A percentile compares a stretch with the other conserved stretches of the same genome.
phyloP scores from a whole-genome alignment of 768 basidiomycete species.

The Lactarius pseudohatsudake region DNA sequence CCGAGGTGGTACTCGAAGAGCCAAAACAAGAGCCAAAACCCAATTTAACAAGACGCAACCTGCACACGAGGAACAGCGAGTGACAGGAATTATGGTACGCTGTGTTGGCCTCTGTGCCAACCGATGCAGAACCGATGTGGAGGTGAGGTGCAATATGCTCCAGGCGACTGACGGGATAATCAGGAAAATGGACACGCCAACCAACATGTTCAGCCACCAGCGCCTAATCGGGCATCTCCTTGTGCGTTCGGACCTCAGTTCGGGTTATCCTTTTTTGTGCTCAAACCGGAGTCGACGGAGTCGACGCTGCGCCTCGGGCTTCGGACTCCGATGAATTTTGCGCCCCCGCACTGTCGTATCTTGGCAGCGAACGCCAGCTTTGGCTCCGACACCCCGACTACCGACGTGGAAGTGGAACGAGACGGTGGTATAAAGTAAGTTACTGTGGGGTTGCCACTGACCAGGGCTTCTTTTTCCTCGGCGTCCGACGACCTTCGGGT shows the following conservation, averaged over 20 bases:
- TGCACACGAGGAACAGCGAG: not conserved
- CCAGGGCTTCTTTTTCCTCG: not conserved
- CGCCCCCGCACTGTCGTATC: not conserved
- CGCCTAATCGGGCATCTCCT: not conserved
- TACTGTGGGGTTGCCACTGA: not conserved
- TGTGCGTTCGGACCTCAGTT: not conserved
- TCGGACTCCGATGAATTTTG: not conserved
- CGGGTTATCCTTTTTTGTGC: not conserved
- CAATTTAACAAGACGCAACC: not conserved
- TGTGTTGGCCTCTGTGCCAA: no score
- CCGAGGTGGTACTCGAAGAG: not conserved
- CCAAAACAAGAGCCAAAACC: not conserved
- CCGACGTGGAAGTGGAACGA: not conserved
- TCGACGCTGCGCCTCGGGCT: not conserved
- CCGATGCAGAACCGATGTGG: no score
- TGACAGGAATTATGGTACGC: no score
- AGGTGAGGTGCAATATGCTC: no score
- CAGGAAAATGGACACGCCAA: no score
- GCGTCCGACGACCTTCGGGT: not conserved
- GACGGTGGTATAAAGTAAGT: not conserved
- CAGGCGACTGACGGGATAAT: no score
- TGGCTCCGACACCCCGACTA: not conserved
- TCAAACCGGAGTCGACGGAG: not conserved
- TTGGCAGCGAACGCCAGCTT: conserved; percentile 1
- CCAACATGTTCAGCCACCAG: not conserved